Percentiles rank a stretch among this genome's conserved stretches.
Conservation (phyloP, 2,329 filamentous ascomycete species). For the Xylaria digitata region DNA sequence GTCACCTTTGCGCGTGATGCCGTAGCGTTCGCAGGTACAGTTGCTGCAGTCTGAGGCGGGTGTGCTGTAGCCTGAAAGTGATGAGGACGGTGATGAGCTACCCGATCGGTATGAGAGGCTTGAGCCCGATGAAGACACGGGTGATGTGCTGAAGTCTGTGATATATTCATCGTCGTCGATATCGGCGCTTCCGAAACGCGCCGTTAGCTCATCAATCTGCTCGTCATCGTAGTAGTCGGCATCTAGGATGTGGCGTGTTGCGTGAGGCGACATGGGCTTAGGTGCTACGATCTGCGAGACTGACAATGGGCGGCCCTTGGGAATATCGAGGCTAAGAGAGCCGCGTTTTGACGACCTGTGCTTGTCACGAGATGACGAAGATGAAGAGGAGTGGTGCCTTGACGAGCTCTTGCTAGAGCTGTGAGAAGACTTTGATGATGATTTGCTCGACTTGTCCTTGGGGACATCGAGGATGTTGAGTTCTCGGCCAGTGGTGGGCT, state of each 20-base stretch:
- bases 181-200: constrained; percentile 74
- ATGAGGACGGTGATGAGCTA: constrained; percentile 79
- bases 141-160: constrained; percentile 66
- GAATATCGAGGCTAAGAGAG: constrained; percentile 73
- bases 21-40: constrained; percentile 96
- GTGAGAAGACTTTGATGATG: constrained; percentile 61
- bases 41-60: constrained; percentile 78
- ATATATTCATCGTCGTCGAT: constrained; percentile 69
- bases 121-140: constrained; percentile 76
- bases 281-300: constrained; percentile 90
- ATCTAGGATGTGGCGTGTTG: constrained; percentile 87
- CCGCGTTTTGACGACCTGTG: constrained; percentile 61
- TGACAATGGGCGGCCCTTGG: constrained; percentile 89
- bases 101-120: constrained; percentile 76
- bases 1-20: constrained; percentile 92
- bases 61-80: constrained; percentile 81
- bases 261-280: constrained; percentile 87
- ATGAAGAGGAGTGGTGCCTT: constrained; percentile 52
- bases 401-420: constrained; percentile 58
- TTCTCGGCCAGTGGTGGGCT: constrained; percentile 96
- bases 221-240: constrained; percentile 79
- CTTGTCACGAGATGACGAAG: constrained; percentile 53
- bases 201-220: constrained; percentile 81
- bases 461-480: constrained; percentile 98
- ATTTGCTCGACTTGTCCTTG: constrained; percentile 57